Conservation (phyloP, 2,329 filamentous ascomycete genomes). For the Juglanconis oblonga region DNA sequence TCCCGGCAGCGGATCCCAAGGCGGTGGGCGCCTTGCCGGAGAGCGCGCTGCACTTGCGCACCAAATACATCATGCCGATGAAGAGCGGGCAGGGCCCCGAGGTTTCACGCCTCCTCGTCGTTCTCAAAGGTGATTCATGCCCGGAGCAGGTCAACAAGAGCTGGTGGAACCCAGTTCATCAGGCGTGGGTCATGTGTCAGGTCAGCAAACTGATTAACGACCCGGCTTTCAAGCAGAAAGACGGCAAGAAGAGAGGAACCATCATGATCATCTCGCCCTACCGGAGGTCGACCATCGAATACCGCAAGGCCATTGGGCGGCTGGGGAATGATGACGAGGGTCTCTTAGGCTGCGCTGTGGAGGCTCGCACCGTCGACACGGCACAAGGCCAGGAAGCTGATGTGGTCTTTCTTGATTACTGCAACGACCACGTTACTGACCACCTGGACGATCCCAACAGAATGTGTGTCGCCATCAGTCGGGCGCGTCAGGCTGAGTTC, state of each 20-base stretch:
- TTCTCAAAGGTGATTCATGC: not conserved
- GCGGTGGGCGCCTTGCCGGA: not conserved
- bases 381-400: conserved; percentile 47
- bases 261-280: conserved; percentile 46
- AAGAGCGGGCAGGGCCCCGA: not conserved
- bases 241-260: conserved; percentile 27
- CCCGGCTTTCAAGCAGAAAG: conserved; percentile 29
- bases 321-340: conserved; percentile 27
- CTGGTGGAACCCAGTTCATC: not conserved
- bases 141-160: not conserved
- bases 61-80: not conserved
- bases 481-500: conserved; percentile 42
- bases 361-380: conserved; percentile 42
- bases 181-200: not conserved
- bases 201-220: conserved; percentile 16
- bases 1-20: not conserved
- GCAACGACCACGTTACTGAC: conserved; percentile 33
- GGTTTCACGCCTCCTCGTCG: not conserved
- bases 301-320: conserved; percentile 25
- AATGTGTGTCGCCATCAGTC: conserved; percentile 44
- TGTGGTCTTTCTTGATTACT: conserved; percentile 45
- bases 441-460: conserved; percentile 44
- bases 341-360: conserved; percentile 29
- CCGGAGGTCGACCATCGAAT: conserved; percentile 34
- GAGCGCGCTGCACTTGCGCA: not conserved